phyloP scores from a whole-genome alignment of 2,329 filamentous ascomycete species.

The Westerdykella ornata region DNA sequence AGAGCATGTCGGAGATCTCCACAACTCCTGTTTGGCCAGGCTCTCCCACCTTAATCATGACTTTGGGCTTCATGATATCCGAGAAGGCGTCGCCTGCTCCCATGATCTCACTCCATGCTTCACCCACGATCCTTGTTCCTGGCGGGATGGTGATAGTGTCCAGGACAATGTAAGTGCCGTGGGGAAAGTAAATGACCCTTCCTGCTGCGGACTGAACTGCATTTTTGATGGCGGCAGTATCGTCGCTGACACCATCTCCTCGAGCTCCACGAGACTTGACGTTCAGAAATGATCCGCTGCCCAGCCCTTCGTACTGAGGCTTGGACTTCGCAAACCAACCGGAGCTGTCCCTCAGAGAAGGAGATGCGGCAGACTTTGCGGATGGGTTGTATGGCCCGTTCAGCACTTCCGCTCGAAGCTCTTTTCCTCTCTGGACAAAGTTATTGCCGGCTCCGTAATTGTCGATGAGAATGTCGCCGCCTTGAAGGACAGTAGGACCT shows the following conservation, averaged over 20 bases:
- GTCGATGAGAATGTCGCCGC: slow-evolving; percentile 5
- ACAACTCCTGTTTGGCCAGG: slow-evolving; percentile 12
- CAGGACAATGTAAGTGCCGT: slow-evolving; percentile 14
- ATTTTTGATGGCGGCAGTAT: slow-evolving; percentile 59
- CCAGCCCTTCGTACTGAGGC: slow-evolving; percentile 38
- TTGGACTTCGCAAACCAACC: slow-evolving; percentile 40
- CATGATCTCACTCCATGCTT: slow-evolving; percentile 12
- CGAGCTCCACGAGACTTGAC: slow-evolving; percentile 47
- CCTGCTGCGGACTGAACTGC: slow-evolving; percentile 48
- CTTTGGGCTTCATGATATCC: slow-evolving; percentile 9
- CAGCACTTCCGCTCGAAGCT: not conserved
- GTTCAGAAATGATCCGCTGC: slow-evolving; percentile 55
- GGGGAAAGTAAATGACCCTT: slow-evolving; percentile 6
- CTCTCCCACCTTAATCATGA: slow-evolving; percentile 14
- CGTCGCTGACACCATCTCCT: slow-evolving; percentile 69
- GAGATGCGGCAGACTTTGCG: too few species aligned
- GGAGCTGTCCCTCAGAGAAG: too few species aligned
- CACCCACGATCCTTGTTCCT: slow-evolving; percentile 11
- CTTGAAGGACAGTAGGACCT: slow-evolving; percentile 3
- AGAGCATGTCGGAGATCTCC: slow-evolving; percentile 17
- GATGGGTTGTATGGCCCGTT: slow-evolving; percentile 35
- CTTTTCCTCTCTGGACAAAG: slow-evolving; percentile 1
- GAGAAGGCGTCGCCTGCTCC: slow-evolving; percentile 11
- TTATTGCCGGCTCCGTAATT: slow-evolving; percentile 7
- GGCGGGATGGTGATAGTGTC: slow-evolving; percentile 12